Base-by-base conservation (phyloP, 768 basidiomycete species). In the Cystoderma amianthinum region DNA sequence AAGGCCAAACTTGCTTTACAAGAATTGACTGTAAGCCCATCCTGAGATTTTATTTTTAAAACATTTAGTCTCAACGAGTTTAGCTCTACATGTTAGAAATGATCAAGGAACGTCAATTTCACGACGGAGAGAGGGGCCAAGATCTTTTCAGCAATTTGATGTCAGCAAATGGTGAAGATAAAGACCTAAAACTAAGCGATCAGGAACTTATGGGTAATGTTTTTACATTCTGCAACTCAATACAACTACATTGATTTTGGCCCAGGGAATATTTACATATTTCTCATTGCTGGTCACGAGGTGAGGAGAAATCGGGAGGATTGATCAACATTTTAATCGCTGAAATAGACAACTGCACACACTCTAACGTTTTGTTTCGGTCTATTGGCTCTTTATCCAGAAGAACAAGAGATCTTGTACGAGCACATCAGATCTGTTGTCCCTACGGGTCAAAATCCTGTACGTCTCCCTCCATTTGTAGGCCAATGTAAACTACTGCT, bases 271-370 rank as follows among this genome's bases (percentile, higher is more conserved):
- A 62, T 70, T n/a, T 72, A 65, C 39, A 65, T 72, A 13, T 72
- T 71, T 44, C 49, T 80, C 15, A 52, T 82, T 16, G 81, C 80
- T 18, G 79, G 80, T 6, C 75, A 79, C 43, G 79, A 79, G 62
- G 75, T 74, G 40, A 13, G 51, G 44, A 30, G 17, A 25, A 32
- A 4, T 23, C 28, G 2, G 3, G 17, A 10, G 3, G 11, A 10
- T 10, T 1, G 11, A 18, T 12, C 23, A 9, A 9, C 10, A 30
- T 9, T 30, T 9, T 15, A 13, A 33, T n/a, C 22, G 5, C 19
- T 13, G n/a, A n/a, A 18, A 44, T 51, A 69, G 64, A 62, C 57
- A 6, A 58, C 60, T 16, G 60, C 58, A 5, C 54, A 62, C 42
- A 59, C 67, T 4, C 47, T 67, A 9, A 53, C 54, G 36, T 64